Conservation (phyloP, 2,329 filamentous ascomycete genomes). For the Neobulgaria alba region DNA sequence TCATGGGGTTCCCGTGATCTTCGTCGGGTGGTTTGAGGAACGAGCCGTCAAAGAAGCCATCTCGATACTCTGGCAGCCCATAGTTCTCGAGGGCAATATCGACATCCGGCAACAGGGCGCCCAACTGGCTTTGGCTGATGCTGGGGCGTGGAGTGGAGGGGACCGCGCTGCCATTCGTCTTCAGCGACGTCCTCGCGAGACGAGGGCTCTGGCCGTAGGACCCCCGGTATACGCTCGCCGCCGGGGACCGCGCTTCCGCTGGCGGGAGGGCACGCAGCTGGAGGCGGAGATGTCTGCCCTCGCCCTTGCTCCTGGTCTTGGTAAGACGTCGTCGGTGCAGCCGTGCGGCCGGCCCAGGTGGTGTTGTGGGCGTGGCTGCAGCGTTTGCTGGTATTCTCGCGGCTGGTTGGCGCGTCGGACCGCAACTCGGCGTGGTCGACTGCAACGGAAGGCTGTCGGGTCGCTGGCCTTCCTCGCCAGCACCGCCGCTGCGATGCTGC, state of each 20-base stretch:
- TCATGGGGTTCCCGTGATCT: constrained; percentile 33
- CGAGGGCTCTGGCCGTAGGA: constrained; percentile 25
- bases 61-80: constrained; percentile 34
- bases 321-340: constrained; percentile 13
- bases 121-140: constrained; percentile 26
- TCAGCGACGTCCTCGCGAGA: constrained; percentile 19
- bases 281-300: constrained; percentile 23
- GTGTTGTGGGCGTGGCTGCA: too few relatives aligned
- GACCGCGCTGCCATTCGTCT: constrained; percentile 17
- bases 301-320: neutral
- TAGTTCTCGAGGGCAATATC: constrained; percentile 34
- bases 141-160: constrained; percentile 23
- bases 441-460: neutral
- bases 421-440: neutral
- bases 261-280: constrained; percentile 17
- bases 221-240: constrained; percentile 28
- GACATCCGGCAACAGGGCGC: constrained; percentile 27
- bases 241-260: constrained; percentile 14
- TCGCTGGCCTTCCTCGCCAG: neutral
- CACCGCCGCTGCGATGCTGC: neutral
- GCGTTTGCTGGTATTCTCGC: neutral
- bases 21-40: constrained; percentile 34
- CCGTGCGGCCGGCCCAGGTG: too few relatives aligned
- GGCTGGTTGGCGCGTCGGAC: neutral
- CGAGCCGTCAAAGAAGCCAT: constrained; percentile 36